These are phyloP conservation scores for Podospora tetraspora DNA, from an alignment of 495 filamentous ascomycete genomes.

Conservation along the genomic window DNA sequence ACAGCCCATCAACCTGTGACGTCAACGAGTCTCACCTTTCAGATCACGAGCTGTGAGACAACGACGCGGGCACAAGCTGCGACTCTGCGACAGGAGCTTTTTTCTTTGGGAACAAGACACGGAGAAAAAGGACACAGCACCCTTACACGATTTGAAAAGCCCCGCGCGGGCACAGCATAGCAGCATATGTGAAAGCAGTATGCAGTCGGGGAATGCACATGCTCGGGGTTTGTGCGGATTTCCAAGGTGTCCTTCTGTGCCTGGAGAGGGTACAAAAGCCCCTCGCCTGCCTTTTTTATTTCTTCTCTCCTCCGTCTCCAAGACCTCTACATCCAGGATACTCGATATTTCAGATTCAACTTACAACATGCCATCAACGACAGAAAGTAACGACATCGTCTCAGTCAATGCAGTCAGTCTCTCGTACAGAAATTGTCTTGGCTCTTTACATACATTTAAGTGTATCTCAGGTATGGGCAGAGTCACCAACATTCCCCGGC, in stretches of 20 bases:
- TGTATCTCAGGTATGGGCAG: conserved; percentile 9
- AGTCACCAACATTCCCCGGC: conserved; percentile 4
- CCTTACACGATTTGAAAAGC: not conserved
- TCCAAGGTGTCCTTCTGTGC: too few relatives aligned
- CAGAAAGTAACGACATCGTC: not conserved
- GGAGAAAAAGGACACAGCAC: not conserved
- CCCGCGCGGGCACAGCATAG: not conserved
- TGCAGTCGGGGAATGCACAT: not conserved
- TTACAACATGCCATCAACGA: conserved; percentile 4
- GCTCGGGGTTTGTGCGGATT: not conserved
- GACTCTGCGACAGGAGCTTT: not conserved
- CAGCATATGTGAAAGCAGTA: not conserved
- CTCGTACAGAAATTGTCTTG: conserved; percentile 2
- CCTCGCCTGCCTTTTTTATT: not conserved
- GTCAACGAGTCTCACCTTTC: not conserved
- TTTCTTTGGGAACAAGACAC: not conserved
- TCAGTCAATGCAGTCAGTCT: conserved; percentile 5
- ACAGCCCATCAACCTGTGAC: not conserved
- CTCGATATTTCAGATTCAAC: conserved; percentile 10
- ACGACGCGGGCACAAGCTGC: not conserved
- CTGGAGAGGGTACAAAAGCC: conserved; percentile 2
- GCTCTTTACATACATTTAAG: conserved; percentile 9
- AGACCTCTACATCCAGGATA: conserved; percentile 8
- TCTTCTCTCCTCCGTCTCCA: conserved; percentile 9
- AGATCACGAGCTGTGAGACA: not conserved